These are phyloP conservation scores for Chlorella sp. DNA, from an alignment of 139 green algal genomes.

Conservation along the genomic window DNA sequence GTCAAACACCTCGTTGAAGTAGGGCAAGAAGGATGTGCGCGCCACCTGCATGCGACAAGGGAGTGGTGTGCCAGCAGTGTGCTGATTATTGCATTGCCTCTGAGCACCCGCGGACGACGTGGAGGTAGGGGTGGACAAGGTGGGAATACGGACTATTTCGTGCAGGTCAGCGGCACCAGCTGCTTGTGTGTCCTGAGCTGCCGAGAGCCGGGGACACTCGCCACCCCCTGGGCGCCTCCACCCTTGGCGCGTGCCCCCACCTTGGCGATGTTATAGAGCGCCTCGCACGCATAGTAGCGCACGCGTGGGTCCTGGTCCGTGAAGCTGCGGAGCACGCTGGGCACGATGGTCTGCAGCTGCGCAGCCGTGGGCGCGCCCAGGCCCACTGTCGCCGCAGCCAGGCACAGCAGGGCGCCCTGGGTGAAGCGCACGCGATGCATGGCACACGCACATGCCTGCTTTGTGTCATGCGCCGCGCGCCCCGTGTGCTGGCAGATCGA, in stretches of 20 bases:
- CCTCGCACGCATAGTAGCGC: constrained; percentile 94
- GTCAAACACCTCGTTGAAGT: constrained; percentile 90
- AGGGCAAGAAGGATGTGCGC: constrained; percentile 74
- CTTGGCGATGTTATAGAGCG: constrained; percentile 98
- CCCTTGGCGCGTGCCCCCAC: constrained; percentile 9
- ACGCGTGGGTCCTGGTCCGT: constrained; percentile 67
- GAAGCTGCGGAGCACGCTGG: constrained; percentile 79
- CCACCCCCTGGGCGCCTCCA: too few relatives aligned
- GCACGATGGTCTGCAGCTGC: constrained; percentile 69
- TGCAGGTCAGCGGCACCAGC: too few relatives aligned
- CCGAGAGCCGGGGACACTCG: too few relatives aligned
- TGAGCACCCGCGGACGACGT: too few relatives aligned
- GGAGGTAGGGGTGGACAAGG: too few relatives aligned
- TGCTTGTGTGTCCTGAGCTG: too few relatives aligned
- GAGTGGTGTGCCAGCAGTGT: too few relatives aligned
- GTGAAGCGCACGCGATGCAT: neutral
- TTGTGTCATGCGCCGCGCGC: too few relatives aligned
- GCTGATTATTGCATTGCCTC: too few relatives aligned
- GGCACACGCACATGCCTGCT: too few relatives aligned
- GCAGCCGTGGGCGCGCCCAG: constrained; percentile 54
- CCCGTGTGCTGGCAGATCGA: too few relatives aligned
- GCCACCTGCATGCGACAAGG: constrained; percentile 31
- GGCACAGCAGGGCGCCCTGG: constrained; percentile 86
- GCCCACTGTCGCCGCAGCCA: constrained; percentile 86
- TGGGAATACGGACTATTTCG: too few relatives aligned